Evolutionary conservation across 2,329 filamentous ascomycete species (phyloP), one percentile per base, ranked within the genome.

Genomic region (Stagonosporopsis cucurbitacearum): DNA sequence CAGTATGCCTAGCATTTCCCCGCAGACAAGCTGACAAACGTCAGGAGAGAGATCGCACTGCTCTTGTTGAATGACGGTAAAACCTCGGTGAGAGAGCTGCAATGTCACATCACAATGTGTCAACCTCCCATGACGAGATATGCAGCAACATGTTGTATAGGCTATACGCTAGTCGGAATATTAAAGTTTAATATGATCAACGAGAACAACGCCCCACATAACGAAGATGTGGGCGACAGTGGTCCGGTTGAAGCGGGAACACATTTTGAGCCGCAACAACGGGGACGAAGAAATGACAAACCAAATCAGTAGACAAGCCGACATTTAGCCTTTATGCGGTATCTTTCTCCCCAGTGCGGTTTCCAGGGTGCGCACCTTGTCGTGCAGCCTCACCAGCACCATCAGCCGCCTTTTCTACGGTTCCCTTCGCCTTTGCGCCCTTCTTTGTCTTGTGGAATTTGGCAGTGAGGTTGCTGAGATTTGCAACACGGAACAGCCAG

Each of bases 401-500:
- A 6, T 61, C 57, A 6, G 45, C 42, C 8, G 40, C 59, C 23
- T 68, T 58, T 3, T 65, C 63, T 1, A 59, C 60, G 9, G 41
- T 42, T 0, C 48, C 51, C 40, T 65, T 63, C 1, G 54, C 48
- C 54, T 68, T 67, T 2, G 58, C 59, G 0, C 60, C 60, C 15
- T 62, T 62, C 48, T 62, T 67, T 15, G 32, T 63, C 55, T 62
- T 68, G 22, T 62, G 53, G 25, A 57, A 57, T 35, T 54, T 59
- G 0, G 26, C 48, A 20, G 50, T 64, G 7, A 67, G 23, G 9
- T 35, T 52, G 26, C 53, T 58, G 8, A 67, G 37, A n/a, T 72
- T 70, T 32, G 63, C 62, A 13, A 74, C 71, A 8, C 73, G 57
- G 57, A 74, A 72, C 1, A 68, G 20, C 48, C 65, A 91, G 73